A percentile compares a stretch with the other conserved stretches of the same genome.
Conservation (phyloP, 2,329 filamentous ascomycete species). For the Colletotrichum noveboracense region DNA sequence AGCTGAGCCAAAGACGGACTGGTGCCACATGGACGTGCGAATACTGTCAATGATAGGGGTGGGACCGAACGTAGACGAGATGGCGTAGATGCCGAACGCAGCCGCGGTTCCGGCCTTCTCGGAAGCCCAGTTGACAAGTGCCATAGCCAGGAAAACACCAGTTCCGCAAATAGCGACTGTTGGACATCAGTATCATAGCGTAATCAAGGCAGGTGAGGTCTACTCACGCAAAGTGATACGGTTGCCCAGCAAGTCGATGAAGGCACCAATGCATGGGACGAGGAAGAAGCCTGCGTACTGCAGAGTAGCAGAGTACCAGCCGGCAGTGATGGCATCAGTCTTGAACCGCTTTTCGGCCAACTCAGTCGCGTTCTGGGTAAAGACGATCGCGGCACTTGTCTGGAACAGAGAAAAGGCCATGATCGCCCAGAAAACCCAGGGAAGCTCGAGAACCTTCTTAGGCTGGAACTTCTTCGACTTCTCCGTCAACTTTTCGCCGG, state of each 20-base stretch:
- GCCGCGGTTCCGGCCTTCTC: conserved; percentile 58
- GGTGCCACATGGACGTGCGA: conserved; percentile 64
- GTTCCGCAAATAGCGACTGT: conserved; percentile 47
- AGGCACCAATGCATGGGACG: conserved; percentile 59
- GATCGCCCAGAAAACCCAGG: conserved; percentile 65
- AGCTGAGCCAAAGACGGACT: conserved; percentile 64
- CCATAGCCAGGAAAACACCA: conserved; percentile 53
- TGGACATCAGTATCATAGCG: not conserved
- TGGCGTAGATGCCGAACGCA: conserved; percentile 63
- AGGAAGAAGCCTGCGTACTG: conserved; percentile 64
- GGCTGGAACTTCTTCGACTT: conserved; percentile 63
- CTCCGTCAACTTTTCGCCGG: conserved; percentile 64
- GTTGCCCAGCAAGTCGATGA: conserved; percentile 61
- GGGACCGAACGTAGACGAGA: conserved; percentile 60
- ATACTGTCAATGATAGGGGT: conserved; percentile 66
- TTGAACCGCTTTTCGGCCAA: conserved; percentile 64
- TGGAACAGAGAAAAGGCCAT: conserved; percentile 62
- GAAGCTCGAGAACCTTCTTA: conserved; percentile 59
- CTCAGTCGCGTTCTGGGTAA: conserved; percentile 64
- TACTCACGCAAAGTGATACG: conserved; percentile 47
- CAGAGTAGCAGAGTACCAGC: conserved; percentile 63
- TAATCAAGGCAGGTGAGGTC: not conserved
- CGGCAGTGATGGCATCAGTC: conserved; percentile 57
- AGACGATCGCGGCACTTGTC: conserved; percentile 60
- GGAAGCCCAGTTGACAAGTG: conserved; percentile 56